Evolutionary conservation across 805 yeast genomes (phyloP).

Genomic region (Kluyveromyces nonfermentans): DNA sequence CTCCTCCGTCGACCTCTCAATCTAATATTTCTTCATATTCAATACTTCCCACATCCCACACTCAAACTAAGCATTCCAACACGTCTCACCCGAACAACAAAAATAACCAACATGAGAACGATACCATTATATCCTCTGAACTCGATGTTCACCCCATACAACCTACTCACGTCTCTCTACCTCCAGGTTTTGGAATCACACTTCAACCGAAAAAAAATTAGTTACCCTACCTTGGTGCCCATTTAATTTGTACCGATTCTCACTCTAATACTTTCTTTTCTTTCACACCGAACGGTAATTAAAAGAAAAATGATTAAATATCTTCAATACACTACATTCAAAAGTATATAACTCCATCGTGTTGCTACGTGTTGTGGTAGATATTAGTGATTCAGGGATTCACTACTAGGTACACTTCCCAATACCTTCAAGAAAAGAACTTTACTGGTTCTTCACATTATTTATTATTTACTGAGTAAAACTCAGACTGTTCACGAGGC

Average conservation of each 20-base stretch:
- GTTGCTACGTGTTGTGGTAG: too few relatives aligned
- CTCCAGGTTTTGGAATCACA: conserved; percentile 36
- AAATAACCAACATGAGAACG: background rate
- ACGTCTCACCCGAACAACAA: too few relatives aligned
- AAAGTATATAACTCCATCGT: too few relatives aligned
- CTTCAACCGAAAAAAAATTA: conserved; percentile 22
- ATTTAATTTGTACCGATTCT: background rate
- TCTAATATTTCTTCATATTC: background rate
- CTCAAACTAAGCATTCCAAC: background rate
- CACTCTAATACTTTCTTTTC: background rate
- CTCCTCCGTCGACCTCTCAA: conserved; percentile 1
- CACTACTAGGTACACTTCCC: too few relatives aligned
- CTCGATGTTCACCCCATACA: background rate
- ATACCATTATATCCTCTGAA: background rate
- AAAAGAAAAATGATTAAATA: too few relatives aligned
- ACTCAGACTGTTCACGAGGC: background rate
- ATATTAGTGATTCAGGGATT: too few relatives aligned
- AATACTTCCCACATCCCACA: background rate
- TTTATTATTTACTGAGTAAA: background rate
- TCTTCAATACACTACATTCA: too few relatives aligned
- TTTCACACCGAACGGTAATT: background rate
- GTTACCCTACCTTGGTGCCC: background rate
- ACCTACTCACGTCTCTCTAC: conserved; percentile 15
- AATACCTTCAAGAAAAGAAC: too few relatives aligned
- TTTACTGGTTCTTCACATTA: too few relatives aligned